Evolutionary conservation across 2,329 filamentous ascomycete species (phyloP).

Genomic region (Pseudogymnoascus sp.): DNA sequence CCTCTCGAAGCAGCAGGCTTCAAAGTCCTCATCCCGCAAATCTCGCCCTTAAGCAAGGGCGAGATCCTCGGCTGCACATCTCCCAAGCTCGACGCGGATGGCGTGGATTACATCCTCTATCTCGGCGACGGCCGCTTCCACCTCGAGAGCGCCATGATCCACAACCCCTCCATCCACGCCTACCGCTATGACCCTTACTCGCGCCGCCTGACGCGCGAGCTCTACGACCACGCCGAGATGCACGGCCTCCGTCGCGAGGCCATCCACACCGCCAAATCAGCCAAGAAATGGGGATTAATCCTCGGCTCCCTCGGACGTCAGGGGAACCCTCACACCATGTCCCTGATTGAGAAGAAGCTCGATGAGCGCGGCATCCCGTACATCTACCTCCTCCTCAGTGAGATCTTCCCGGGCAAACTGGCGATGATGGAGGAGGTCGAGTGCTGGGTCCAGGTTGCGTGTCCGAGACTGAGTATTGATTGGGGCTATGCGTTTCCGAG

Average conservation of each 20-base stretch:
- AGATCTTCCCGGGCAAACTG: conserved; percentile 94
- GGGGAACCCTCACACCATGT: conserved; percentile 89
- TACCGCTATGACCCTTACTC: conserved; percentile 98
- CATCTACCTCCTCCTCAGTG: conserved; percentile 78
- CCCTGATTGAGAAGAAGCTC: conserved; percentile 72
- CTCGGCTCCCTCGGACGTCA: conserved; percentile 86
- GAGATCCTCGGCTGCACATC: conserved; percentile 98
- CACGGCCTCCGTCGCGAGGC: conserved; percentile 70
- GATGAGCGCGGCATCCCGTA: conserved; percentile 65
- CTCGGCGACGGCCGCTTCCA: conserved; percentile 91
- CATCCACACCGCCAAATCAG: conserved; percentile 64
- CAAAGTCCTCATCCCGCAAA: conserved; percentile 80
- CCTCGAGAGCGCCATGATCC: conserved; percentile 97
- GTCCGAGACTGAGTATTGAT: conserved; percentile 92
- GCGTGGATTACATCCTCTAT: conserved; percentile 74
- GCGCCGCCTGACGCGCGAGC: conserved; percentile 80
- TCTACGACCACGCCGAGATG: conserved; percentile 87
- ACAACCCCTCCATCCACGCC: conserved; percentile 82
- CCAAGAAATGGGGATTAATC: conserved; percentile 90
- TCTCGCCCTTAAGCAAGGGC: conserved; percentile 83
- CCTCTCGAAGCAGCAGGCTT: conserved; percentile 78
- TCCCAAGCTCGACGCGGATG: conserved; percentile 53
- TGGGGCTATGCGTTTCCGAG: conserved; percentile 95
- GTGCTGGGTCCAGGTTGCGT: conserved; percentile 97
- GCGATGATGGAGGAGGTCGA: conserved; percentile 91